Percentiles rank a stretch among this genome's conserved stretches.
Evolutionary conservation across 441 rosid genomes (phyloP).

Genomic region (Gossypium aridum): DNA sequence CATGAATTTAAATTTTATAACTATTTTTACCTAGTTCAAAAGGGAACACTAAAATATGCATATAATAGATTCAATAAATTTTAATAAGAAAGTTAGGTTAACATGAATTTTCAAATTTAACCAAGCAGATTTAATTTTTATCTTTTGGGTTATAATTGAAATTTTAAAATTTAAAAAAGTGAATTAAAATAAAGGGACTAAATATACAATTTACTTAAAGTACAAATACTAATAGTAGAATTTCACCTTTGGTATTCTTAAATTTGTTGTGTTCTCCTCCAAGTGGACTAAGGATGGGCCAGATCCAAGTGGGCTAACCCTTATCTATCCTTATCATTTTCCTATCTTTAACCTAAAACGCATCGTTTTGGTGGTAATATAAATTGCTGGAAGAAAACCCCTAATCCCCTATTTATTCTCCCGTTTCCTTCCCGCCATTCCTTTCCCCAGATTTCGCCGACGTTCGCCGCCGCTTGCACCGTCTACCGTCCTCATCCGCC

Average conservation of each 20-base stretch:
- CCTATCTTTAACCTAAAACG: not conserved
- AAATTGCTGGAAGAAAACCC: not conserved
- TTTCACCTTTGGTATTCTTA: not conserved
- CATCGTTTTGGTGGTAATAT: not conserved
- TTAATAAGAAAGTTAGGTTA: no score
- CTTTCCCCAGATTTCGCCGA: not conserved
- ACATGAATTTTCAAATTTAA: no score
- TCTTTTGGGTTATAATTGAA: no score
- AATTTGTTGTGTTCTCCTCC: not conserved
- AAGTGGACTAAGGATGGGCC: not conserved
- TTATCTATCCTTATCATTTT: not conserved
- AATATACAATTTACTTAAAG: no score
- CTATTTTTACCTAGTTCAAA: no score
- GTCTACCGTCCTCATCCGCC: not conserved
- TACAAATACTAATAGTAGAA: no score
- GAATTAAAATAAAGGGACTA: no score
- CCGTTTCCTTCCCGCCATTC: not conserved
- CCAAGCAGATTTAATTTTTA: no score
- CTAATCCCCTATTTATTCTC: not conserved
- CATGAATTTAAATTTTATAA: no score
- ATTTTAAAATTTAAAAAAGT: no score
- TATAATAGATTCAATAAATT: no score
- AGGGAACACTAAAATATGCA: no score
- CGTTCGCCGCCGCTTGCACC: not conserved
- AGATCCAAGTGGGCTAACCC: not conserved